A percentile compares a stretch with the other conserved stretches of the same genome.
phyloP scores from a whole-genome alignment of 225 moss, liverwort and hornwort genomes.

The Polytrichum formosum region DNA sequence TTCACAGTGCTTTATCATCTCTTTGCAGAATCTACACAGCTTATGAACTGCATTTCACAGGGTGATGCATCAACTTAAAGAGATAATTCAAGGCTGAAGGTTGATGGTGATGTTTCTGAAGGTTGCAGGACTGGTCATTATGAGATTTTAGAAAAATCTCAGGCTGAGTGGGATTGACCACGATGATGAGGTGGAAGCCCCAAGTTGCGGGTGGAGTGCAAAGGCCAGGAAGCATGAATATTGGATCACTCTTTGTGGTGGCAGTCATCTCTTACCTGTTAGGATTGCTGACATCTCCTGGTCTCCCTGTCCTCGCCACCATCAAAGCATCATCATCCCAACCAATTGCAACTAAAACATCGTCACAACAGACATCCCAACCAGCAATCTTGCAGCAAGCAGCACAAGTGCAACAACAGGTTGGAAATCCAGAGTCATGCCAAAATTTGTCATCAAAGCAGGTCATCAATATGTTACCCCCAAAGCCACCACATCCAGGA shows the following conservation, averaged over 20 bases:
- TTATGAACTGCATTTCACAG: no score
- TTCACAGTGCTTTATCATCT: no score
- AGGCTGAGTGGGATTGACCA: not conserved
- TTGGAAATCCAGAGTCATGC: not conserved
- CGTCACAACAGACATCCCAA: not conserved
- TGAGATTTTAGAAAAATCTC: not conserved
- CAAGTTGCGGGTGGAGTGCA: constrained; percentile 17
- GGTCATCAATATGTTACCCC: no score
- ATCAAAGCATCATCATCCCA: constrained; percentile 6
- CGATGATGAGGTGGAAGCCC: constrained; percentile 29
- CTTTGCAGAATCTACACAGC: no score
- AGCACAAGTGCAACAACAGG: not conserved
- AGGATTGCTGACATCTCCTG: constrained; percentile 41
- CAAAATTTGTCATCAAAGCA: constrained; percentile 5
- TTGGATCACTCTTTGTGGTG: constrained; percentile 27
- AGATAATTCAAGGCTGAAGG: no score
- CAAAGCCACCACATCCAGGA: constrained; percentile 19
- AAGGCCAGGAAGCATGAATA: constrained; percentile 12
- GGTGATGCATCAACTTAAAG: no score
- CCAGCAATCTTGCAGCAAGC: not conserved
- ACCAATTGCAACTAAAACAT: not conserved
- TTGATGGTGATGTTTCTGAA: no score
- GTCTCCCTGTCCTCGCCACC: constrained; percentile 18
- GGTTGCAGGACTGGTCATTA: no score
- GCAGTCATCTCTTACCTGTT: constrained; percentile 43